Base-by-base conservation (phyloP, 2,329 filamentous ascomycete genomes). In the Pseudogymnoascus sp. region DNA sequence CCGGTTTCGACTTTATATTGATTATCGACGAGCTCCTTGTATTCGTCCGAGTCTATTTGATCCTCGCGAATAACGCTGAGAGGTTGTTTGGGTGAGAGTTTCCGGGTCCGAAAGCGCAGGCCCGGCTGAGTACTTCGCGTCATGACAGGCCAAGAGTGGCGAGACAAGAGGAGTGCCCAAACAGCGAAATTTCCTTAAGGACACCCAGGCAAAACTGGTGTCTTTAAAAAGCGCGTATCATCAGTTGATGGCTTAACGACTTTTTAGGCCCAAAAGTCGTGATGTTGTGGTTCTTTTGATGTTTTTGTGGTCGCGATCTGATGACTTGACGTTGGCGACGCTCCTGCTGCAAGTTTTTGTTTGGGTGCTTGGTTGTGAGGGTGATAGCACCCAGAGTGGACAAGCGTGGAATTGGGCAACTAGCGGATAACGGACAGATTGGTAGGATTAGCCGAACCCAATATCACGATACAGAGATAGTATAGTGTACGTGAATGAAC, bases 1-100 rank as follows among this genome's bases (percentile, higher is more conserved):
- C 94, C 94, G 68, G 92, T 97, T 74, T 94, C 92, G 74, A 97
- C 91, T 72, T 88, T 91, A 78, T 82, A 86, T 80, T 84, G 88
- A 69, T 89, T 89, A 74, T 93, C 87, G 71, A 90, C 85, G 68
- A 70, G 69, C 62, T 87, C 85, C 78, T 96, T 91, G 76, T 97
- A 96, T 77, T 92, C 85, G 72, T 82, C 84, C 73, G 88, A 82
- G 74, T 97, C 92, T 77, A 97, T 89, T 74, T 97, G 90, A 76
- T 91, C 84, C 79, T 97, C 93, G 75, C 89, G 86, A 72, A 97
- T 84, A 71, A 99, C 67, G 23, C 62, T 66, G 65, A 72, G 72
- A 5, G 63, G 64, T 14, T 61, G 45, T 59, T 39, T 66, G 67
- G 38, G 63, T 63, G 65, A 65, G 36, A 73, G 85, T 52, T 61